Base-by-base conservation (phyloP, 2,329 filamentous ascomycete species). In the Aureobasidium sp. region DNA sequence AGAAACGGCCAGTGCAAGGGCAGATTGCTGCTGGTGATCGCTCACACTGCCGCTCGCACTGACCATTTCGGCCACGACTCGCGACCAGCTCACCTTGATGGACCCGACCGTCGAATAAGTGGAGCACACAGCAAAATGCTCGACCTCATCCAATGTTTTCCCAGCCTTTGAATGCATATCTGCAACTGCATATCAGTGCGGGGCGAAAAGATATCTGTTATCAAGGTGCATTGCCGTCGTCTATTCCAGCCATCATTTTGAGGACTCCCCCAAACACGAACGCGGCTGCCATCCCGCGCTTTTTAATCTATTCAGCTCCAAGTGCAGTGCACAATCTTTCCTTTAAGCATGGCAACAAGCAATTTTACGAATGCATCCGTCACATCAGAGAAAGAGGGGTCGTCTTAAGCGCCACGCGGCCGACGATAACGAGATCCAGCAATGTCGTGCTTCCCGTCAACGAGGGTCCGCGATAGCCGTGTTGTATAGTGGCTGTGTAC, bases 381-480 rank as follows among this genome's bases (percentile, higher is more conserved):
- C 29, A 37, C 47, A 37, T 55, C 4, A 16, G 8, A 15, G 34
- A 57, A 59, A 59, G 41, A 59, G 55, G 41, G 55, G 55, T 36
- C n/a, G 10, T 9, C 1, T 39, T 48, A 59, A 59, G 55, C 55
- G 55, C 55, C 44, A 41, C 44, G 55, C 55, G 55, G 55, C 34
- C 44, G 55, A 59, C 32, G 55, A 59, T 59, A 59, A 49, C 44
- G 30, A 34, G 49, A 41, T 49, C 55, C 16, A 59, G 36, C 36
- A 41, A 59, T 59, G 44, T 59, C 42, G 55, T 59, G 55, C 36
- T 59, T 48, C 52, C 44, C 44, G 55, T 41, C 44, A 59, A 59
- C 44, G 34, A 49, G 55, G 29, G 44, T 34, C 55, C 55, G 44
- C 15, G 36, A 41, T 49, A 59, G 55, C 55, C 55, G 55, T 48